Base-by-base conservation (phyloP, 2,329 filamentous ascomycete species). In the Fusarium virguliforme region DNA sequence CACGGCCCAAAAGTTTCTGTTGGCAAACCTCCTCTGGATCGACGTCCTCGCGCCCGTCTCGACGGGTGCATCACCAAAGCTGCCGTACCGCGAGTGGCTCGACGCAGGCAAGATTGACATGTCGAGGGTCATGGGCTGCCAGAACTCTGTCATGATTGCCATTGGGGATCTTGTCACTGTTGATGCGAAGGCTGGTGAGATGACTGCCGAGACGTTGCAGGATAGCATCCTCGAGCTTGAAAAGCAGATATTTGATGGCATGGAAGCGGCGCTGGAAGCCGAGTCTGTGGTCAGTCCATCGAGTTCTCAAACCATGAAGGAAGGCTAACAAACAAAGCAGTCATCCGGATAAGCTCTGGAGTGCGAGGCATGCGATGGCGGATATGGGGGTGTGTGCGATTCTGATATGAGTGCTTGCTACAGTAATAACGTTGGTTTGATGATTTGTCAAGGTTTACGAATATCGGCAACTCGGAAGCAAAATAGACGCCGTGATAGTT, bases 21-120 rank as follows among this genome's bases (percentile, higher is more conserved):
- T 76, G 0, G 55, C 61, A 1, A 71, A 70, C 2, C 48, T 76
- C 4, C 32, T 76, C 6, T 76, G 74, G 74, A 65, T 76, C 1
- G 73, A 76, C 1, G 41, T 76, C 3, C 32, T 74, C 0, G 64
- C 71, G 0, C 71, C 68, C 2, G 51, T 70, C 0, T 64, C 74
- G 1, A 74, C 63, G 0, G 66, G 64, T 1, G 53, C 41, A 1
- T 18, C 62, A 1, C 74, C 73, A 0, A 55, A 53, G 1, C 15
- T 71, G 12, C 38, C 64, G 0, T 72, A 70, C 24, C 57, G 57
- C 9, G 54, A 67, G 10, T 74, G 69, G 69, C 41, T 76, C 0
- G 32, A 28, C 0, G 18, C 26, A 5, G 60, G 53, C 1, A 61
- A 55, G 0, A 68, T 76, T 7, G 66, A 74, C 4, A 70, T 76